A percentile compares a stretch with the other conserved stretches of the same genome.
phyloP scores from a whole-genome alignment of 2,329 filamentous ascomycete species.

The Cercospora nicotianae region DNA sequence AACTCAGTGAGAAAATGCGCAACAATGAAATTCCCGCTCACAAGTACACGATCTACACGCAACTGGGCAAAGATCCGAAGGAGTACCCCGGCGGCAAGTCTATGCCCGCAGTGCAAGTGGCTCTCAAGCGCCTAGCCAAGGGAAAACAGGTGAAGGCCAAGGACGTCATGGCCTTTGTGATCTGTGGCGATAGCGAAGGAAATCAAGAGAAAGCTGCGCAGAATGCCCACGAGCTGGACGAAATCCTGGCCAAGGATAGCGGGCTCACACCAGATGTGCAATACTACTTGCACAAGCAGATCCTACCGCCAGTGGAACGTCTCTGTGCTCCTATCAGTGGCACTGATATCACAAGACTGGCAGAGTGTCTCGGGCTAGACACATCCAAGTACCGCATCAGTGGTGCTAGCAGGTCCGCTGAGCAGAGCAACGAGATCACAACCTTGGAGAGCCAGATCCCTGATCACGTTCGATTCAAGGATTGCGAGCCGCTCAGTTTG shows the following conservation, averaged over 20 bases:
- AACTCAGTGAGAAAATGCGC: conserved; percentile 84
- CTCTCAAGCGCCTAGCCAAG: conserved; percentile 79
- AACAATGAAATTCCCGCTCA: conserved; percentile 69
- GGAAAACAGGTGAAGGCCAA: conserved; percentile 89
- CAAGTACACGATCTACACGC: conserved; percentile 97
- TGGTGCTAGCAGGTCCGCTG: conserved; percentile 51
- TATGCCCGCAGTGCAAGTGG: conserved; percentile 97
- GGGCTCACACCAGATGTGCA: conserved; percentile 86
- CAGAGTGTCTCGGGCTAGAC: conserved; percentile 91
- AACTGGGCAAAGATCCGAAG: conserved; percentile 88
- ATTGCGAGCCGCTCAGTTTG: conserved; percentile 73
- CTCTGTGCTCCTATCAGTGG: conserved; percentile 93
- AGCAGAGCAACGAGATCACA: conserved; percentile 70
- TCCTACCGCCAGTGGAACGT: conserved; percentile 95
- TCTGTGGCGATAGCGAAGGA: conserved; percentile 70
- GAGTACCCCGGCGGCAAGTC: conserved; percentile 92
- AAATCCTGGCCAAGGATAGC: conserved; percentile 75
- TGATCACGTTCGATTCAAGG: conserved; percentile 83
- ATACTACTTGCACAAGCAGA: conserved; percentile 97
- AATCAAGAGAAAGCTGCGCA: conserved; percentile 71
- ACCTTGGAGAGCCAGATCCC: conserved; percentile 93
- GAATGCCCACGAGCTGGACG: conserved; percentile 82
- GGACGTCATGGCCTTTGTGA: conserved; percentile 94
- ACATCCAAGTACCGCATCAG: conserved; percentile 79
- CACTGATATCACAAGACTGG: conserved; percentile 84